Percentiles rank a stretch among this genome's conserved stretches.
Evolutionary conservation across 2,329 filamentous ascomycete genomes (phyloP).

Genomic region (Gaeumannomyces tritici): DNA sequence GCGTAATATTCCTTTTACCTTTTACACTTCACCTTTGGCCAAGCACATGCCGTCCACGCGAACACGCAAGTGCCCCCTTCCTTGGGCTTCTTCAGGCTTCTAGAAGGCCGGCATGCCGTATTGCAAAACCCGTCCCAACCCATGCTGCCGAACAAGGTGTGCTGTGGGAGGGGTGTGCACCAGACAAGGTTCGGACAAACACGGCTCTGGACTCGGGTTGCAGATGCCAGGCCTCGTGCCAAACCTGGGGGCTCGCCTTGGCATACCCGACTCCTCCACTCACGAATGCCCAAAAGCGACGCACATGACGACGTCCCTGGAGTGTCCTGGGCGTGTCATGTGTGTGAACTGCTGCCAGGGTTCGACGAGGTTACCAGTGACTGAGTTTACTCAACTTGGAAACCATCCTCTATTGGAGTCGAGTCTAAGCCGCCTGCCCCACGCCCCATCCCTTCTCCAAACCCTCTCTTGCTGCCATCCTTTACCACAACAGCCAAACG

Average conservation of each 20-base stretch:
- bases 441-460: background rate
- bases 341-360: background rate
- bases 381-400: background rate
- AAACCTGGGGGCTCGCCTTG: background rate
- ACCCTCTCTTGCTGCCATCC: background rate
- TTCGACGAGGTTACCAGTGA: background rate
- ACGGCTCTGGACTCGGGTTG: background rate
- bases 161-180: background rate
- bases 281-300: background rate
- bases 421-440: background rate
- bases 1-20: background rate
- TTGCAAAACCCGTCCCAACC: background rate
- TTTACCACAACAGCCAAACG: background rate
- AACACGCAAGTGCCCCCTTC: background rate
- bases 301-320: background rate
- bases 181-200: background rate
- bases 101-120: background rate
- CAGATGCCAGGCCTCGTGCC: background rate
- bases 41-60: background rate
- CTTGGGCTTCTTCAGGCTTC: slow-evolving; percentile 4
- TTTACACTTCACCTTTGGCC: background rate
- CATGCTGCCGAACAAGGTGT: background rate
- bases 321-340: background rate
- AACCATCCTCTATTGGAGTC: background rate
- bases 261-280: background rate